Base-by-base conservation (phyloP, 2,329 filamentous ascomycete species). In the Aspergillus transmontanensis region DNA sequence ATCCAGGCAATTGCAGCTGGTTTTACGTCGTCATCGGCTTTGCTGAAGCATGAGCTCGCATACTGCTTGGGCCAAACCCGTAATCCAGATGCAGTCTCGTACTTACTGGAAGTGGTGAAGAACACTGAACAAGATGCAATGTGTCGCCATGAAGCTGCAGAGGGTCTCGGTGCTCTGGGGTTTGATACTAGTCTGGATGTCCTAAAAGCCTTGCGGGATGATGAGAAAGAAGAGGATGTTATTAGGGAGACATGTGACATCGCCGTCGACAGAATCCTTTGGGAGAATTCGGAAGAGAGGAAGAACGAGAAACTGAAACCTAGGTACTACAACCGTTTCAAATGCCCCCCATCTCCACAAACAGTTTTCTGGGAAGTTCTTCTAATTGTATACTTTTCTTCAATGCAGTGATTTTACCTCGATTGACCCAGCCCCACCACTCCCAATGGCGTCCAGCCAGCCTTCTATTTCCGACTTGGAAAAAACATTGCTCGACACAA, bases 191-290 rank as follows among this genome's bases (percentile, higher is more conserved):
- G 92, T 73, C 77, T 99, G 74, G 87, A 88, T 2, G 79, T 98
- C 39, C 81, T 99, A 68, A 87, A 85, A 75, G 79, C 87, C 68
- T 87, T 93, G 73, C 86, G 92, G 66, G 91, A 97, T 75, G 88
- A 92, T 66, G 80, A 84, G 66, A 87, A 86, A 21, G 94, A 98
- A 80, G 85, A 89, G 39, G 88, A 90, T 32, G 91, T 93, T 45
- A 89, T 99, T n/a, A 87, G 87, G 48, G 94, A 99, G 84, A 99
- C 95, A 0, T 99, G 95, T 77, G 95, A 99, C 76, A 95, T 99
- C 75, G 94, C 96, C 6, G 91, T 98, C 62, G 94, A 93, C 72
- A 88, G 95, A 69, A 96, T 99, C 73, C 86, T 94, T 77, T 99
- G 95, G 94, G 93, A 95, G 79, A 91, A 92, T 72, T 92, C 90